Conservation (phyloP, 2,329 filamentous ascomycete genomes). For the Monilinia polystroma region DNA sequence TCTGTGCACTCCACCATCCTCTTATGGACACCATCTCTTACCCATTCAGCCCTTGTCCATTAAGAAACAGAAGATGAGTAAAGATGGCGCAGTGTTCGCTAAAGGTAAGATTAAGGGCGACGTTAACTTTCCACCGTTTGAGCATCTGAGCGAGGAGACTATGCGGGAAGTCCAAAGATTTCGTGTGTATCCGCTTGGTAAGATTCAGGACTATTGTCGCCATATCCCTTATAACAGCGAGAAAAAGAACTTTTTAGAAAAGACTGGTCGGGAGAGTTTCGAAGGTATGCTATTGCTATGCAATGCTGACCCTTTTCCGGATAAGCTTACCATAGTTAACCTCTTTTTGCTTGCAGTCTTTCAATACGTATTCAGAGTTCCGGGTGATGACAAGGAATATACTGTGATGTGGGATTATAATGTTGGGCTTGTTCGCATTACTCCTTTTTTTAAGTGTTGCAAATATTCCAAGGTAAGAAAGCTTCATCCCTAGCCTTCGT, state of each 20-base stretch:
- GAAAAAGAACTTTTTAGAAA: conserved; percentile 84
- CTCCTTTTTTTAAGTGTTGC: conserved; percentile 89
- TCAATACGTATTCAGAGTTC: conserved; percentile 76
- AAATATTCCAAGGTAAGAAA: conserved; percentile 76
- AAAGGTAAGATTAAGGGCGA: conserved; percentile 62
- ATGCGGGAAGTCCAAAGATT: conserved; percentile 60
- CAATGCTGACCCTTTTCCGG: conserved; percentile 15
- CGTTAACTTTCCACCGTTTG: conserved; percentile 73
- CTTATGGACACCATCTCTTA: conserved; percentile 33
- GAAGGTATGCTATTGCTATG: conserved; percentile 62
- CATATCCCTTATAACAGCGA: conserved; percentile 94
- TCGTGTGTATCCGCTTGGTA: conserved; percentile 63
- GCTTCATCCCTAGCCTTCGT: neutral
- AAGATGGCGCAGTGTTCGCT: conserved; percentile 62
- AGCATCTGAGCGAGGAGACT: conserved; percentile 60
- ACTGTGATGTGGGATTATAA: conserved; percentile 97
- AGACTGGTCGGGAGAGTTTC: conserved; percentile 84
- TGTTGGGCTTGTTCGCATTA: conserved; percentile 88
- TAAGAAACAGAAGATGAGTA: conserved; percentile 60
- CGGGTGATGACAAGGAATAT: conserved; percentile 64
- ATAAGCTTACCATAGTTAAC: conserved; percentile 16
- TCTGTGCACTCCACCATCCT: conserved; percentile 33
- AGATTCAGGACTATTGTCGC: conserved; percentile 60
- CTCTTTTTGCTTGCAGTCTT: conserved; percentile 58
- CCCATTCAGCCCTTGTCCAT: conserved; percentile 35